phyloP scores from a whole-genome alignment of 257 asterid genomes.

The Solanum sejunctum region DNA sequence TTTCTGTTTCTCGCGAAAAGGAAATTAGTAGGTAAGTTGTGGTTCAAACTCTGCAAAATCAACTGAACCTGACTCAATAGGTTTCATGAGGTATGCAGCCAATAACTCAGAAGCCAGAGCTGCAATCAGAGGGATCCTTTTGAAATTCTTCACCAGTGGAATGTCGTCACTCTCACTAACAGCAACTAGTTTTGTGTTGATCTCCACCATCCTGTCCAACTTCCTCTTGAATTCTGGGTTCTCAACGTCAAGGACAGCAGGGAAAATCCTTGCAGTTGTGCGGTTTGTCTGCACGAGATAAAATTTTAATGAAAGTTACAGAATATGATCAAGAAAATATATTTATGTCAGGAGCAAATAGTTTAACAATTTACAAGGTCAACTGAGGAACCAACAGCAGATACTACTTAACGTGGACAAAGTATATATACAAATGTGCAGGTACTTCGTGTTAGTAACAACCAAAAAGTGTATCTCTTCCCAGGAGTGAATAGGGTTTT shows the following conservation, averaged over 20 bases:
- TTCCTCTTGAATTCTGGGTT: slow-evolving; percentile 95
- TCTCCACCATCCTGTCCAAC: slow-evolving; percentile 84
- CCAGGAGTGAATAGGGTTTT: neutral
- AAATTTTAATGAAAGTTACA: neutral
- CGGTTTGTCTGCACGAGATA: slow-evolving; percentile 60
- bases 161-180: slow-evolving; percentile 56
- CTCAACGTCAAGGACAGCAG: slow-evolving; percentile 89
- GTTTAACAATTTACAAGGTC: neutral
- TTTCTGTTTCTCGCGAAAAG: neutral
- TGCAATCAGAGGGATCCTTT: slow-evolving; percentile 78
- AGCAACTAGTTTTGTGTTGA: slow-evolving; percentile 53
- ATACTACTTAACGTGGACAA: neutral
- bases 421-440: neutral
- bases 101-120: slow-evolving; percentile 75
- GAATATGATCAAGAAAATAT: neutral
- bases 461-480: neutral
- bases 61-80: slow-evolving; percentile 90
- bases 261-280: slow-evolving; percentile 88
- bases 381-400: neutral
- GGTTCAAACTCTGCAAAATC: slow-evolving; percentile 89
- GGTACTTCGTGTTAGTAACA: neutral
- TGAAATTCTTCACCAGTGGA: slow-evolving; percentile 74
- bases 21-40: slow-evolving; percentile 43
- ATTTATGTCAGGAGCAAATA: neutral
- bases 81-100: slow-evolving; percentile 92